phyloP scores from a whole-genome alignment of 2,329 filamentous ascomycete genomes.

The Cyclaneusma minus region DNA sequence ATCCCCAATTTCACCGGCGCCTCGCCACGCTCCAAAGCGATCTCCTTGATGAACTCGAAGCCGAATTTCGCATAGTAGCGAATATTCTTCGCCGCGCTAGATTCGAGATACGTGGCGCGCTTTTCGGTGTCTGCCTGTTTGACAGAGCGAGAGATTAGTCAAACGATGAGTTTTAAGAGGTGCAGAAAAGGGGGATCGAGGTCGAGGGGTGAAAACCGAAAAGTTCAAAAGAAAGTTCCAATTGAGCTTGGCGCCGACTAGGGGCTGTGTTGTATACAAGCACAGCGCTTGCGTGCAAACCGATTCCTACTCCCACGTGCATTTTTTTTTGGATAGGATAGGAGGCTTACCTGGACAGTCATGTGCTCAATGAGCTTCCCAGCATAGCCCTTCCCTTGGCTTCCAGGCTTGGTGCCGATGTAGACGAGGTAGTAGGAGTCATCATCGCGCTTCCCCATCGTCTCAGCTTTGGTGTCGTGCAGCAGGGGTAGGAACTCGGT shows the following conservation, averaged over 20 bases:
- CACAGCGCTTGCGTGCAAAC: neutral
- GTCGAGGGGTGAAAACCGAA: neutral
- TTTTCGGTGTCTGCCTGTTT: conserved; percentile 50
- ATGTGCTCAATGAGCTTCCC: conserved; percentile 56
- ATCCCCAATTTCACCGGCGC: conserved; percentile 54
- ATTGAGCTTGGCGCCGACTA: no score
- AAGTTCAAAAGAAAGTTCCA: conserved; percentile 1
- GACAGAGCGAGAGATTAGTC: conserved; percentile 1
- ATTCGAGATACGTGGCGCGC: conserved; percentile 63
- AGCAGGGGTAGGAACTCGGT: conserved; percentile 61
- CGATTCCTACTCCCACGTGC: no score
- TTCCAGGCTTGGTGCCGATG: conserved; percentile 57
- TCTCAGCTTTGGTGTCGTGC: conserved; percentile 52
- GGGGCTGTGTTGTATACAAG: no score
- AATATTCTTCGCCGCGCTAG: conserved; percentile 52
- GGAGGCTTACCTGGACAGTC: conserved; percentile 36
- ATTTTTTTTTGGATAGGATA: no score
- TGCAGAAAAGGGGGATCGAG: conserved; percentile 1
- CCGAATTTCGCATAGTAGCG: conserved; percentile 62
- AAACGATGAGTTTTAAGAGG: conserved; percentile 1
- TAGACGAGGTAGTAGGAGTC: conserved; percentile 74
- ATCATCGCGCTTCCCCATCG: conserved; percentile 50
- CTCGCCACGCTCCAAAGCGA: conserved; percentile 42
- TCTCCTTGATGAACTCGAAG: conserved; percentile 48
- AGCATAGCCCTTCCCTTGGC: conserved; percentile 58